A percentile compares a stretch with the other conserved stretches of the same genome.
Evolutionary conservation across 257 asterid genomes (phyloP).

Genomic region (Nicotiana knightiana): DNA sequence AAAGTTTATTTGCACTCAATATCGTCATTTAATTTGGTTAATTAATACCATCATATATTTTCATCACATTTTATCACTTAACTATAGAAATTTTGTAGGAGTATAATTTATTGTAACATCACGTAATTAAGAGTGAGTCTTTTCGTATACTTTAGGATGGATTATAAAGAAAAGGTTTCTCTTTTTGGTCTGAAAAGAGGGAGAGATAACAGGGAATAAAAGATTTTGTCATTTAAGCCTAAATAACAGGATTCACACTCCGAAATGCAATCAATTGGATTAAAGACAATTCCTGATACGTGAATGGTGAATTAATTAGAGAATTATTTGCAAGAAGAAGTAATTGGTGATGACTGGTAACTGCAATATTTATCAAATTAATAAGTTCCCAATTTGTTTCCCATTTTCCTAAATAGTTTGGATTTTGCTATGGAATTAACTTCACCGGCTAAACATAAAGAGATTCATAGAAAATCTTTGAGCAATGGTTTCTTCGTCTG

Average conservation of each 20-base stretch:
- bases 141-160: background rate
- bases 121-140: too few relatives aligned
- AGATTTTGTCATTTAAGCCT: conserved; percentile 7
- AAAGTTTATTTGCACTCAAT: too few relatives aligned
- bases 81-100: too few relatives aligned
- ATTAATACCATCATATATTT: too few relatives aligned
- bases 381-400: background rate
- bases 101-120: too few relatives aligned
- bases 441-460: background rate
- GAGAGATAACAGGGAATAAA: background rate
- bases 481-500: too few relatives aligned
- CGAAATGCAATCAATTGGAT: background rate
- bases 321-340: background rate
- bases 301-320: background rate
- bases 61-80: too few relatives aligned
- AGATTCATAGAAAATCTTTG: background rate
- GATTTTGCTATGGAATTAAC: background rate
- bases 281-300: background rate
- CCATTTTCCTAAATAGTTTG: background rate
- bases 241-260: conserved; percentile 1
- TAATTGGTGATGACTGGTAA: background rate
- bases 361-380: background rate
- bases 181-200: background rate
- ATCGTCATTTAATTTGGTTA: too few relatives aligned
- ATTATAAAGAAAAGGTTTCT: background rate